A percentile compares a stretch with the other conserved stretches of the same genome.
phyloP scores from a whole-genome alignment of 2,329 filamentous ascomycete genomes.

The Clonostachys chloroleuca region DNA sequence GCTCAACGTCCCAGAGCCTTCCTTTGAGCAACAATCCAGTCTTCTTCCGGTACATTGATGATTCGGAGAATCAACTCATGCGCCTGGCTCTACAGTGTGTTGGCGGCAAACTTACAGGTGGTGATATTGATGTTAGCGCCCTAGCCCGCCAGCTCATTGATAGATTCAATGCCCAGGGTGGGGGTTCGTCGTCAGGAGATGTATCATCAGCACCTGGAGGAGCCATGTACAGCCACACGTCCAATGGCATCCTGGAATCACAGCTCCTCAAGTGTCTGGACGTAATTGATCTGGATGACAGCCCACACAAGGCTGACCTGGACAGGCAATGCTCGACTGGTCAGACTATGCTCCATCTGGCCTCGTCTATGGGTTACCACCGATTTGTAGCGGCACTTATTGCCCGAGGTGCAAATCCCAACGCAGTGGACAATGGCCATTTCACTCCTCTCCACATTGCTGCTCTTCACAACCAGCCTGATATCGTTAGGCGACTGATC shows the following conservation, averaged over 20 bases:
- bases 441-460: constrained; percentile 82
- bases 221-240: constrained; percentile 34
- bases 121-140: constrained; percentile 56
- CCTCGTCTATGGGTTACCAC: constrained; percentile 69
- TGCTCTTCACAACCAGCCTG: constrained; percentile 67
- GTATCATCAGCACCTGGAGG: constrained; percentile 31
- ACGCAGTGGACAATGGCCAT: constrained; percentile 71
- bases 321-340: constrained; percentile 63
- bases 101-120: constrained; percentile 60
- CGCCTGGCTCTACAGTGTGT: constrained; percentile 63
- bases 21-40: constrained; percentile 31
- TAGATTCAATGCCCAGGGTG: constrained; percentile 33
- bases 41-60: constrained; percentile 70
- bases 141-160: constrained; percentile 58
- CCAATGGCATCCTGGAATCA: constrained; percentile 53
- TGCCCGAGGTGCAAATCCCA: constrained; percentile 71
- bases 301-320: constrained; percentile 59
- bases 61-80: constrained; percentile 65
- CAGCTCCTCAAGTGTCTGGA: constrained; percentile 72
- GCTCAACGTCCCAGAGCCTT: not conserved
- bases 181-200: constrained; percentile 26
- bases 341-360: constrained; percentile 78
- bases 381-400: constrained; percentile 74
- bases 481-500: constrained; percentile 73
- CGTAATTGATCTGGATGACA: constrained; percentile 74